These are phyloP conservation scores for Flagelloscypha sp. DNA, from an alignment of 768 basidiomycete genomes.

Conservation along the genomic window DNA sequence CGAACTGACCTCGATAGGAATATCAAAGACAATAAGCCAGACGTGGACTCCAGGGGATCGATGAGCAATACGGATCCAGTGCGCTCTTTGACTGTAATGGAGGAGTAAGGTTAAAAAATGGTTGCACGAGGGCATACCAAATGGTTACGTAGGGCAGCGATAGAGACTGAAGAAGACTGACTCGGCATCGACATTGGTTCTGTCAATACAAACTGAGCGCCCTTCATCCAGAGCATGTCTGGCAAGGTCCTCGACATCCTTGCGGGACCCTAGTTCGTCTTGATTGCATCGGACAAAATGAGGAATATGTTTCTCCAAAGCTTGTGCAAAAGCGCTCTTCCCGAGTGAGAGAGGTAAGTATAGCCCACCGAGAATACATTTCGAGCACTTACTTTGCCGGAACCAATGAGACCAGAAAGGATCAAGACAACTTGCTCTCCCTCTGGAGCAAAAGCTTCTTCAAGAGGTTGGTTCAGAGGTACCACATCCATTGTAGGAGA, in stretches of 20 bases:
- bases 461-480: too few species aligned
- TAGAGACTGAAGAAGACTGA: conserved; percentile 25
- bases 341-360: conserved; percentile 20
- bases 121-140: conserved; percentile 3
- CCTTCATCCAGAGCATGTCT: conserved; percentile 43
- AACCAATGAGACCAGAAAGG: conserved; percentile 65
- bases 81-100: conserved; percentile 49
- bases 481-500: too few species aligned
- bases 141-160: background rate
- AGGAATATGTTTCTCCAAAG: conserved; percentile 54
- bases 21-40: conserved; percentile 75
- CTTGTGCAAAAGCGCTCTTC: conserved; percentile 62
- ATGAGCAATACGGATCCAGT: conserved; percentile 70
- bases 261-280: conserved; percentile 67
- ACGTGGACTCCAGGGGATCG: conserved; percentile 54
- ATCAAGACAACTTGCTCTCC: conserved; percentile 47
- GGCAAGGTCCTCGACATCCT: conserved; percentile 54
- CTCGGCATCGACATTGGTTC: conserved; percentile 66
- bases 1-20: conserved; percentile 58
- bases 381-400: conserved; percentile 50
- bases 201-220: conserved; percentile 71
- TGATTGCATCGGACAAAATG: conserved; percentile 67
- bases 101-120: conserved; percentile 10
- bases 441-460: too few species aligned
- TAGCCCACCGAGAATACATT: conserved; percentile 9